Evolutionary conservation across 2,329 filamentous ascomycete genomes (phyloP), one percentile per base, ranked within the genome.

Genomic region (Cladosporium oxysporum): DNA sequence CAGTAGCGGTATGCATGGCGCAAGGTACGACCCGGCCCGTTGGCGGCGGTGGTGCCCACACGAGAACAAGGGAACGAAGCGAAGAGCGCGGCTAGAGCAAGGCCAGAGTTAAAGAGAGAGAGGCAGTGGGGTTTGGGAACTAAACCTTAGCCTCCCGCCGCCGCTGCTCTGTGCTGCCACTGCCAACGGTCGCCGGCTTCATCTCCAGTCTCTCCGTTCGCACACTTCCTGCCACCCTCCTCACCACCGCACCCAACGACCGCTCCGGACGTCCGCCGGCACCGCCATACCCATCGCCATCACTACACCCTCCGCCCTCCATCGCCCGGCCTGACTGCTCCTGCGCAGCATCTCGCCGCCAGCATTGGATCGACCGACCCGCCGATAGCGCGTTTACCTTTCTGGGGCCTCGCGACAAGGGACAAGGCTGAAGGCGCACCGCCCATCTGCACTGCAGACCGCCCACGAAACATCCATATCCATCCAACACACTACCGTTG

Each of bases 361-460:
- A 23, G 33, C 55, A 37, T 58, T 58, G 55, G 55, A 58, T 58
- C 55, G 58, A 50, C 37, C 44, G 37, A 28, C 49, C 60, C 49
- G 47, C 60, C 29, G 47, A 53, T 55, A 53, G 60, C 60, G 60
- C 60, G 60, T 62, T 62, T 55, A 26, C 60, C 31, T 12, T 41
- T 28, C 33, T 14, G 49, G 23, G 26, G 50, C 50, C 50, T 53
- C 50, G 52, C 52, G 52, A 41, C 59, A 31, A 50, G 60, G 47
- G 60, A 62, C 60, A 62, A 62, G 60, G 60, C 60, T 62, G 60
- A 62, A 50, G 33, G 60, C 60, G 60, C 60, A 62, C 60, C 60
- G 60, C 60, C 60, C 29, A 29, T 62, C 49, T 62, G 60, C 23
- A 35, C 47, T 35, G 49, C 60, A 50, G 33, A 47, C 52, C 37